Evolutionary conservation across 495 filamentous ascomycete species (phyloP).

Genomic region (Penicillium parvum): DNA sequence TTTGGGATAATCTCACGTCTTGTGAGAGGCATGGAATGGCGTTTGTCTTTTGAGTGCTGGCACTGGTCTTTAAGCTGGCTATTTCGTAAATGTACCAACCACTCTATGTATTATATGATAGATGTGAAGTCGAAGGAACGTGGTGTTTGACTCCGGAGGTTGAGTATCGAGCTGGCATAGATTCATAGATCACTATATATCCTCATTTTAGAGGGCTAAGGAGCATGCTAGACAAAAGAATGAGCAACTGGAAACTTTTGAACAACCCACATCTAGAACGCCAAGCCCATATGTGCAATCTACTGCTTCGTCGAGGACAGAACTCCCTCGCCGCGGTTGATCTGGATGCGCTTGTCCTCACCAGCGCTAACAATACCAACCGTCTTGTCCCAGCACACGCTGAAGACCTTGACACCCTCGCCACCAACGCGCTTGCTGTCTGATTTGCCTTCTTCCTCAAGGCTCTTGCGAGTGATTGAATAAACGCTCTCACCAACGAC

Average conservation of each 20-base stretch:
- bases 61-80: conserved; percentile 17
- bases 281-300: conserved; percentile 33
- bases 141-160: too few relatives aligned
- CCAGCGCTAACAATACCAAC: conserved; percentile 88
- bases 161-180: too few relatives aligned
- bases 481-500: conserved; percentile 76
- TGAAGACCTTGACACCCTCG: conserved; percentile 86
- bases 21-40: conserved; percentile 37
- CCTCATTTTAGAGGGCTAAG: conserved; percentile 1
- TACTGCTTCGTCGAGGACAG: conserved; percentile 34
- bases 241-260: conserved; percentile 31
- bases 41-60: conserved; percentile 33
- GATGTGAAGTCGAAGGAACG: conserved; percentile 1
- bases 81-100: conserved; percentile 20
- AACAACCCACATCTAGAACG: conserved; percentile 30
- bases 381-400: conserved; percentile 76
- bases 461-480: conserved; percentile 68
- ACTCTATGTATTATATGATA: conserved; percentile 30
- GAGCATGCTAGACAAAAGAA: conserved; percentile 8
- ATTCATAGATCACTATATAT: conserved; percentile 4
- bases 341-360: conserved; percentile 89
- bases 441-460: conserved; percentile 45
- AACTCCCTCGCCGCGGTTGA: conserved; percentile 64
- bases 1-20: conserved; percentile 23
- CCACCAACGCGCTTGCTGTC: conserved; percentile 56